These are phyloP conservation scores for Heliamphora exappendiculata DNA, from an alignment of 148 eudicot genomes.

Conservation along the genomic window DNA sequence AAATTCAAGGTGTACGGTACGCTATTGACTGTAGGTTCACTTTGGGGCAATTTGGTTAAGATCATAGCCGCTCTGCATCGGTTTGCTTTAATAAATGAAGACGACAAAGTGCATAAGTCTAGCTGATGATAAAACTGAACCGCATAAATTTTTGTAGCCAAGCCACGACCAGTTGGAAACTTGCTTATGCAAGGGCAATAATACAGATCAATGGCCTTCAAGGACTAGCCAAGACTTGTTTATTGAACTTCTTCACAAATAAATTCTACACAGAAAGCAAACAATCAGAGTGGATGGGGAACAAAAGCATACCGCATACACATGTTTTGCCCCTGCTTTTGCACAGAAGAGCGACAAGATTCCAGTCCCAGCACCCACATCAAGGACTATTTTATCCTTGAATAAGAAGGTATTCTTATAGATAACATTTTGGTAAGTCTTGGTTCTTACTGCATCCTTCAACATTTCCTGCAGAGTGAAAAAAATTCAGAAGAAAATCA, in stretches of 20 bases:
- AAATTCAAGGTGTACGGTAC: not conserved
- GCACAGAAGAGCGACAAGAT: slow-evolving; percentile 96
- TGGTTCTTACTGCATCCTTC: slow-evolving; percentile 92
- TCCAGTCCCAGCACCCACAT: slow-evolving; percentile 99
- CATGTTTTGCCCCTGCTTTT: slow-evolving; percentile 98
- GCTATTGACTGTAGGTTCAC: no score
- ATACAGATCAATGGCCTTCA: not conserved
- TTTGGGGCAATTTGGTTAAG: not conserved
- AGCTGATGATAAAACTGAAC: not conserved
- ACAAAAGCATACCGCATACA: slow-evolving; percentile 66
- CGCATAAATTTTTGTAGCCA: not conserved
- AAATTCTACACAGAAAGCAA: not conserved
- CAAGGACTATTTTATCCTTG: slow-evolving; percentile 93
- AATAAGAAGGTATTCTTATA: slow-evolving; percentile 69
- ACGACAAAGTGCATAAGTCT: not conserved
- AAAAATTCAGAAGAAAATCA: not conserved
- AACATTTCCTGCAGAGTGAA: slow-evolving; percentile 80
- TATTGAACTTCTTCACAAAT: not conserved
- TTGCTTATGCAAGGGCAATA: not conserved
- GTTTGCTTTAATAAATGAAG: not conserved
- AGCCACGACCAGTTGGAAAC: not conserved
- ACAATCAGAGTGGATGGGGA: not conserved
- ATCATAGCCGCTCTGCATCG: not conserved
- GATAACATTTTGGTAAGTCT: slow-evolving; percentile 88
- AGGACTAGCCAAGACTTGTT: not conserved